Conservation (phyloP, 1,284 basidiomycete species). For the Ustilago bromivora region DNA sequence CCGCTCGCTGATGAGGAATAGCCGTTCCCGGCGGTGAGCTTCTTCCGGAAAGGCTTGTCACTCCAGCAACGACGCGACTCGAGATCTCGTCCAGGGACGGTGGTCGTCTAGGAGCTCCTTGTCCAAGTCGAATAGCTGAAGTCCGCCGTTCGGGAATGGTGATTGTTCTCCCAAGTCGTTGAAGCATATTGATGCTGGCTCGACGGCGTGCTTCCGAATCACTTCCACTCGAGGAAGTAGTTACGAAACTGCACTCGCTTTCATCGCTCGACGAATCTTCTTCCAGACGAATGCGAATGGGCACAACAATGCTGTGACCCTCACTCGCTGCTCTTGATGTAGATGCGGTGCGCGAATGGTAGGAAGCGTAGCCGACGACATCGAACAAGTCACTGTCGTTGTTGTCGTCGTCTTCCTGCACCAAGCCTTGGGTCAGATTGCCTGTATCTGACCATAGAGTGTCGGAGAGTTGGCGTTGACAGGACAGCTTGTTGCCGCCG, state of each 20-base stretch:
- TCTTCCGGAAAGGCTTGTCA: not conserved
- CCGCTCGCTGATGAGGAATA: conserved; percentile 13
- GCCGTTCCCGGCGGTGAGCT: conserved; percentile 6
- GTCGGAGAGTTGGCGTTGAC: not conserved
- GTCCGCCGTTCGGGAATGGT: conserved; percentile 21
- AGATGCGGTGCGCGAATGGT: not conserved
- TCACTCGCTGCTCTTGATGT: not conserved
- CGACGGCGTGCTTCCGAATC: conserved; percentile 33
- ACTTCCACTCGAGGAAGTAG: conserved; percentile 21
- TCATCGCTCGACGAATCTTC: conserved; percentile 43
- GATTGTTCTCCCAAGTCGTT: conserved; percentile 16
- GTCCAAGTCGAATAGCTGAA: conserved; percentile 20
- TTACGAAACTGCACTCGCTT: conserved; percentile 23
- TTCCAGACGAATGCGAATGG: conserved; percentile 29
- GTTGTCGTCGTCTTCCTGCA: not conserved
- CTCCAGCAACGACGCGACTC: conserved; percentile 19
- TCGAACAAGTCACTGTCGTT: conserved; percentile 15
- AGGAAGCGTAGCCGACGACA: conserved; percentile 32
- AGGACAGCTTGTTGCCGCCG: not conserved
- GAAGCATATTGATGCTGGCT: conserved; percentile 38
- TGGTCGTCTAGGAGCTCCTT: conserved; percentile 27
- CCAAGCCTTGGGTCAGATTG: not conserved
- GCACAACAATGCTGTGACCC: conserved; percentile 24
- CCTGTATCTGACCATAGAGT: not conserved
- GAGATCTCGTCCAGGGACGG: conserved; percentile 42